Base-by-base conservation (phyloP, 495 filamentous ascomycete genomes). In the Penicillium canescens region DNA sequence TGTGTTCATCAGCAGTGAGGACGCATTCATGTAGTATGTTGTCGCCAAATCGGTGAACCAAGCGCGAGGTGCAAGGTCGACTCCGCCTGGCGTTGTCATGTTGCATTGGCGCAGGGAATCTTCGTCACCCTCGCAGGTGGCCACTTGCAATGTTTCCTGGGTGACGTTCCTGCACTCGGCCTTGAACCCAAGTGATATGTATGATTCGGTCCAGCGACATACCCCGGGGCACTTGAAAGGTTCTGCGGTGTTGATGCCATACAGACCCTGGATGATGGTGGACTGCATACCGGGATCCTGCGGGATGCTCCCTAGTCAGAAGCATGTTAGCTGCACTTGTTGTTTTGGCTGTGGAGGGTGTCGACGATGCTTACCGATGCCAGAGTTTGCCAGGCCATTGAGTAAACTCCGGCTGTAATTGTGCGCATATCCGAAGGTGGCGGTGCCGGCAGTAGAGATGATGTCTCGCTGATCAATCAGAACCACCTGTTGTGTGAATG, bases 401-500 rank as follows among this genome's bases (percentile, higher is more conserved):
- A 26, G 5, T 1, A 48, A 12, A 35, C 38, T n/a, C n/a, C 42
- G 57, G 38, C n/a, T 51, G 41, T 57, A 61, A 23, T 40, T 52
- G 21, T 61, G 54, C 31, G 59, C 31, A 38, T 57, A 57, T 39
- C 54, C 59, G 8, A 61, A 55, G 24, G 36, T 57, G 26, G 39
- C 59, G n/a, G 24, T 48, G 34, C 44, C 33, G 36, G 47, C 14
- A 23, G 26, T 1, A 37, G 50, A 43, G 28, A 47, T 28, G 14
- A 57, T 24, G 20, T 57, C 28, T 42, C 59, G 54, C 37, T 57
- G 59, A 28, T 54, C 37, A 38, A 57, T 51, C 8, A 51, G 36
- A 18, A 70, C 49, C 6, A 69, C 52, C 45, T 72, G 67, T 44
- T 72, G 67, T 40, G 66, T 54, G 34, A 69, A 67, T 12, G 67